Conservation (phyloP, 768 basidiomycete genomes). For the Infundibulicybe gibba region DNA sequence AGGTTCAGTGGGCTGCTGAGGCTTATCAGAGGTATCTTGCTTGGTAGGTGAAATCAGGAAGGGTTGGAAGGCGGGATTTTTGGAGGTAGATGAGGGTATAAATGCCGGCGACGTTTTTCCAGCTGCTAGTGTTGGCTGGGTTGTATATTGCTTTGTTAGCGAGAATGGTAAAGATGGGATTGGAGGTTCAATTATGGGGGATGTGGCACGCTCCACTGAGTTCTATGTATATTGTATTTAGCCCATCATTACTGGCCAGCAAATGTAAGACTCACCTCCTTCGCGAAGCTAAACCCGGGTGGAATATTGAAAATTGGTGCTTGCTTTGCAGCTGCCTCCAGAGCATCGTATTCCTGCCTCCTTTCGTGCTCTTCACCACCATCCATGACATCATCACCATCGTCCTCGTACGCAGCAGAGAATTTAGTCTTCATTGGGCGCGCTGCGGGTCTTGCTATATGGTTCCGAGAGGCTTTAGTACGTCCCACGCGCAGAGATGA, state of each 20-base stretch:
- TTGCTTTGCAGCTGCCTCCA: slow-evolving; percentile 55
- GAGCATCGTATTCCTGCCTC: slow-evolving; percentile 37
- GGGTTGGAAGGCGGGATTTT: too few relatives aligned
- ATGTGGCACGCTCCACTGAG: not conserved
- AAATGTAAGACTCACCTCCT: slow-evolving; percentile 41
- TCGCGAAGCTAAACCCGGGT: slow-evolving; percentile 63
- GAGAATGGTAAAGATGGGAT: slow-evolving; percentile 65
- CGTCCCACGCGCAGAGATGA: slow-evolving; percentile 71
- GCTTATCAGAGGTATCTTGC: too few relatives aligned
- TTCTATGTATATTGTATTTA: too few relatives aligned
- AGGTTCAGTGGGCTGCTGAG: not conserved
- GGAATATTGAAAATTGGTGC: slow-evolving; percentile 58
- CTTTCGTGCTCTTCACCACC: slow-evolving; percentile 35
- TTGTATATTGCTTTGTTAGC: slow-evolving; percentile 32
- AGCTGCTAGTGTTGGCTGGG: slow-evolving; percentile 10
- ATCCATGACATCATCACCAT: slow-evolving; percentile 41
- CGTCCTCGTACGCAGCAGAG: slow-evolving; percentile 61
- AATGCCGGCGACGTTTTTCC: slow-evolving; percentile 9
- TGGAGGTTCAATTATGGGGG: slow-evolving; percentile 45
- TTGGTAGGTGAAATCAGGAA: too few relatives aligned
- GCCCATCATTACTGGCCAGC: too few relatives aligned
- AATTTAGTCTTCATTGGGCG: slow-evolving; percentile 49
- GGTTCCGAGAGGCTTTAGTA: slow-evolving; percentile 50
- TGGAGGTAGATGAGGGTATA: not conserved
- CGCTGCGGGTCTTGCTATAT: slow-evolving; percentile 53